Base-by-base conservation (phyloP, 768 basidiomycete genomes). In the Suillus sp. region DNA sequence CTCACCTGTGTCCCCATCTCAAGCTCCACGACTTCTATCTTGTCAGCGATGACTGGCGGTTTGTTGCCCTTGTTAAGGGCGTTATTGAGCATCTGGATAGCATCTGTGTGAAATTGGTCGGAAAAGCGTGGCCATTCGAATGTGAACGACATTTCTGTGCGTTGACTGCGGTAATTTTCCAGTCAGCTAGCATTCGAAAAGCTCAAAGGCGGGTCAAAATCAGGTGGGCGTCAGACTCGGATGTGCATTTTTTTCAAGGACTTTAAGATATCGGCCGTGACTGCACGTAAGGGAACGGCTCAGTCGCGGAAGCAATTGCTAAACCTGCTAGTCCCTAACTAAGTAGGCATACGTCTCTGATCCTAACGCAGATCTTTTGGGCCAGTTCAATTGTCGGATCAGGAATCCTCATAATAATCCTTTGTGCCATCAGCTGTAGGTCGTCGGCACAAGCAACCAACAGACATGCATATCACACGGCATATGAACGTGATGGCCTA, bases 51-150 rank as follows among this genome's bases (percentile, higher is more conserved):
- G 71, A 99, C 91, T 34, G 95, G 95, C 1, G 96, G 97, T 74
- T 97, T 98, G 79, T 89, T 91, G 67, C 97, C 97, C 82, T 97
- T 94, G 83, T 95, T 95, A 77, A 96, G 91, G 48, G 93, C 93
- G n/a, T 88, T 90, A 67, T 95, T 95, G 79, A 99, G 90, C 92
- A 97, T 95, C 68, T 93, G 89, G 67, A 95, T 93, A 35, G 96
- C 96, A 86, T 96, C 91, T 73, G 89, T 87, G 79, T 97, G 95
- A 71, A 98, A 98, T 77, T 92, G 91, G 82, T 95, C 94, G 59
- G 93, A 96, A 79, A 99, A 99, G 64, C 92, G 88, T 61, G 96
- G 96, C 92, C 94, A 98, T 82, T 95, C 85, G 79, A 99, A 99
- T 62, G 89, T 88, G 77, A 94, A 94, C 69, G 91, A 92, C 91